phyloP scores from a whole-genome alignment of 176 grass and related monocot species.

The Alopecurus myosuroides region DNA sequence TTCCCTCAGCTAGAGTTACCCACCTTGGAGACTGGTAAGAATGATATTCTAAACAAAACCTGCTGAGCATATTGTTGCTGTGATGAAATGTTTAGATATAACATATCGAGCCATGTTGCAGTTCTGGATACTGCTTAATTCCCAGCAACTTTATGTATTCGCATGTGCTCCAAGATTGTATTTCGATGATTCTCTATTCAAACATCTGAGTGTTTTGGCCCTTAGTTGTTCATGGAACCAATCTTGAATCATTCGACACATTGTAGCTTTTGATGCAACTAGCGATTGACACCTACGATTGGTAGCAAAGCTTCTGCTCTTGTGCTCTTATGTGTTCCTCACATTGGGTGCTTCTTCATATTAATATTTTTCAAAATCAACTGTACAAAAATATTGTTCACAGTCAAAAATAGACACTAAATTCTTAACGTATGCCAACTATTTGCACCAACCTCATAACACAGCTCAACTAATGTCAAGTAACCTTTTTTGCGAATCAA shows the following conservation, averaged over 20 bases:
- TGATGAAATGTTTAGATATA: conserved; percentile 9
- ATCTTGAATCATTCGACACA: background rate
- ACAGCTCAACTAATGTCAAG: background rate
- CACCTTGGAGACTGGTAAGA: conserved; percentile 70
- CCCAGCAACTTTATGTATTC: background rate
- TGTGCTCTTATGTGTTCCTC: background rate
- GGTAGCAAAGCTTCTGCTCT: conserved; percentile 4
- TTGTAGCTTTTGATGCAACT: background rate
- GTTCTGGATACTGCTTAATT: background rate
- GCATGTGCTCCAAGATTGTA: background rate
- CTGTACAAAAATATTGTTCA: background rate
- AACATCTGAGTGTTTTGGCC: background rate
- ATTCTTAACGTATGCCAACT: background rate
- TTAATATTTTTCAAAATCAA: background rate
- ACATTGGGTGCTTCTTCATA: background rate
- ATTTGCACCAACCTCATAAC: background rate
- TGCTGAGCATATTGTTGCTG: background rate
- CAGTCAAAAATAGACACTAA: background rate
- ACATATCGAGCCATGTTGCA: background rate
- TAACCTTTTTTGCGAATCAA: background rate
- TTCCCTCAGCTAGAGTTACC: conserved; percentile 64
- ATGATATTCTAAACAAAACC: conserved; percentile 17
- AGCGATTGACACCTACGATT: background rate
- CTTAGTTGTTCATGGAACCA: background rate
- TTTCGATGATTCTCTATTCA: background rate